Evolutionary conservation across 78 protist species (phyloP), one percentile per base, ranked within the genome.

Genomic region (Polysphondylium violaceum): DNA sequence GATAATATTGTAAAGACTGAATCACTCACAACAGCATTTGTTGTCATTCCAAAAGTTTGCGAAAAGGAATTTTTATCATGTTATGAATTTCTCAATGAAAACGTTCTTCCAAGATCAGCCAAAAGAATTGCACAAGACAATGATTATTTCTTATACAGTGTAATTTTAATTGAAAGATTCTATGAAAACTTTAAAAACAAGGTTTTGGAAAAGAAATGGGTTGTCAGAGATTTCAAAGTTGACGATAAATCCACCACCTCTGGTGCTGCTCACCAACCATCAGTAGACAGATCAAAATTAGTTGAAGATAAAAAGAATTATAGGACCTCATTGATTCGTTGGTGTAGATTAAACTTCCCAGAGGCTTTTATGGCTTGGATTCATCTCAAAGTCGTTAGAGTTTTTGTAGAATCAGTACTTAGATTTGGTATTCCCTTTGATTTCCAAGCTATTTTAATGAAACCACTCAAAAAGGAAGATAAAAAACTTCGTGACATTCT

Each of bases 361-460:
- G 98, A 96, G 60, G 85, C 93, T 14, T 96, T 67, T 64, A 50
- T 51, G 53, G 88, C 90, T 23, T 77, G 96, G 97, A 31, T 96
- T 23, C 98, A 97, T 78, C 64, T 97, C 43, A 97, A 96, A 79
- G 96, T 93, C 29, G 23, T 97, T 8, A 87, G 97, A 47, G 50
- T 94, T 6, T 95, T 95, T 67, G 96, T 96, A 33, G 98, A 97
- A 76, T 75, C 95, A 0, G 95, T 94, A 51, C 94, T 97, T 44
- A 74, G 98, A 3, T 97, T 87, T 53, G 98, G 98, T 25, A 83
- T 97, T 40, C 97, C 97, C 40, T 88, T 94, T 73, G 81, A 86
- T 56, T 94, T 93, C 95, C 85, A 95, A 89, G 94, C 95, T 44
- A 64, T 90, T 31, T 60, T 95, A 16, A 53, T 92, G 90, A 55